A percentile compares a stretch with the other conserved stretches of the same genome.
phyloP scores from a whole-genome alignment of 495 filamentous ascomycete genomes.

The Penicillium manginii region DNA sequence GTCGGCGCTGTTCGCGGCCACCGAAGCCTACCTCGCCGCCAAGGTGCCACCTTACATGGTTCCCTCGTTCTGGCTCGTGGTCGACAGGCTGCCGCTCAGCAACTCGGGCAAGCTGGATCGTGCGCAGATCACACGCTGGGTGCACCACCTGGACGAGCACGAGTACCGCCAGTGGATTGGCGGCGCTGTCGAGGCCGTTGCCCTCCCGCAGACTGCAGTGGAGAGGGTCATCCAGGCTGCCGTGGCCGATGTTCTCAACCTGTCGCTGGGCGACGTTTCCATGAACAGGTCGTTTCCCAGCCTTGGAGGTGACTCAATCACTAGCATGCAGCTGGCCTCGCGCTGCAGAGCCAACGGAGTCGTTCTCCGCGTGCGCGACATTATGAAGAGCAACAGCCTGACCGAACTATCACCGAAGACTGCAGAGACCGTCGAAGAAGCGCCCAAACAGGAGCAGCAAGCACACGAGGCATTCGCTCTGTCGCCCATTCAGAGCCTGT shows the following conservation, averaged over 20 bases:
- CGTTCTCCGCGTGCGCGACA: constrained; percentile 57
- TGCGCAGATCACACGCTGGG: constrained; percentile 47
- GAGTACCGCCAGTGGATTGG: too few relatives aligned
- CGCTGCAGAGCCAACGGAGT: constrained; percentile 54
- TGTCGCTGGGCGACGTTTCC: constrained; percentile 48
- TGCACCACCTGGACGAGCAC: too few relatives aligned
- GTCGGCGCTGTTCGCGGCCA: too few relatives aligned
- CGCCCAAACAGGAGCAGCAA: constrained; percentile 40
- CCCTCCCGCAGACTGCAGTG: too few relatives aligned
- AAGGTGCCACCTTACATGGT: too few relatives aligned
- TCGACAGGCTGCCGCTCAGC: too few relatives aligned
- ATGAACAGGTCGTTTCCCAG: constrained; percentile 63
- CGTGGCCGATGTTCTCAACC: constrained; percentile 50
- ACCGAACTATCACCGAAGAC: too few relatives aligned
- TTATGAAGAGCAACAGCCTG: constrained; percentile 45
- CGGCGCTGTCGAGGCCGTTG: too few relatives aligned
- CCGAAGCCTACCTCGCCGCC: too few relatives aligned
- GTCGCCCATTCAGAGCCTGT: constrained; percentile 74
- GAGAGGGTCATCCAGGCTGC: constrained; percentile 33
- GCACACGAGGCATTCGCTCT: constrained; percentile 60
- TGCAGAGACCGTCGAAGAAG: constrained; percentile 34
- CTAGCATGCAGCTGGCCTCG: constrained; percentile 66
- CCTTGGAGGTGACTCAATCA: constrained; percentile 71
- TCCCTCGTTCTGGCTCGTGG: too few relatives aligned
- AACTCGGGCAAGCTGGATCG: constrained; percentile 52